phyloP scores from a whole-genome alignment of 1,284 basidiomycete species.

The Rhodotorula sp. region DNA sequence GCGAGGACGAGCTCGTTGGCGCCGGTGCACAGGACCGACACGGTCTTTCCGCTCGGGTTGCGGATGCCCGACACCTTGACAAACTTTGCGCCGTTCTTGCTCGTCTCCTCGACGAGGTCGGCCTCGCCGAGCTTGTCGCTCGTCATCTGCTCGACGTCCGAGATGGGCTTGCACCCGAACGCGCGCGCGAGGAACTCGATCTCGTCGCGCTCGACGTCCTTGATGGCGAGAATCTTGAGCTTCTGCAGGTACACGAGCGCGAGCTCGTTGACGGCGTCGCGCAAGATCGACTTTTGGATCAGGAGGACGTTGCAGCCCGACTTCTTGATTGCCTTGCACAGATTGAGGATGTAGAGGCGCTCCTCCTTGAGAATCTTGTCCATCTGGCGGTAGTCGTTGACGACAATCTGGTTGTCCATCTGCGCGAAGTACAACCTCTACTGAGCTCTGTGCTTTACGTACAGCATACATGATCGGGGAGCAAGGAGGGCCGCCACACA shows the following conservation, averaged over 20 bases:
- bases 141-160: constrained; percentile 97
- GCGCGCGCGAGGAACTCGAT: constrained; percentile 97
- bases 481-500: constrained; percentile 48
- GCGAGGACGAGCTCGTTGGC: constrained; percentile 92
- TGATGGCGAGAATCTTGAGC: constrained; percentile 94
- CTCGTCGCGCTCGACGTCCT: constrained; percentile 98
- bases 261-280: constrained; percentile 96
- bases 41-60: constrained; percentile 84
- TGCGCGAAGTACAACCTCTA: constrained; percentile 48
- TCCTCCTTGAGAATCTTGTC: constrained; percentile 99
- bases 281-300: constrained; percentile 97
- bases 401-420: constrained; percentile 99
- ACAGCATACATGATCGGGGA: no score
- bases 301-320: constrained; percentile 98
- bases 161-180: constrained; percentile 91
- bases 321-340: constrained; percentile 99
- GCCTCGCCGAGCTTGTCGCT: constrained; percentile 98
- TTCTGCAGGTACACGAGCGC: constrained; percentile 99
- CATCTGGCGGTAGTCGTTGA: constrained; percentile 99
- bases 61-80: constrained; percentile 94
- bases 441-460: no score
- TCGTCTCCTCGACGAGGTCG: constrained; percentile 90
- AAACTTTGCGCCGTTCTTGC: constrained; percentile 82
- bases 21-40: constrained; percentile 93
- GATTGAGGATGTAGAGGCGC: constrained; percentile 94